Percentiles rank a stretch among this genome's conserved stretches.
phyloP scores from a whole-genome alignment of 352 stramenopile species.

The Pythium apleroticum region DNA sequence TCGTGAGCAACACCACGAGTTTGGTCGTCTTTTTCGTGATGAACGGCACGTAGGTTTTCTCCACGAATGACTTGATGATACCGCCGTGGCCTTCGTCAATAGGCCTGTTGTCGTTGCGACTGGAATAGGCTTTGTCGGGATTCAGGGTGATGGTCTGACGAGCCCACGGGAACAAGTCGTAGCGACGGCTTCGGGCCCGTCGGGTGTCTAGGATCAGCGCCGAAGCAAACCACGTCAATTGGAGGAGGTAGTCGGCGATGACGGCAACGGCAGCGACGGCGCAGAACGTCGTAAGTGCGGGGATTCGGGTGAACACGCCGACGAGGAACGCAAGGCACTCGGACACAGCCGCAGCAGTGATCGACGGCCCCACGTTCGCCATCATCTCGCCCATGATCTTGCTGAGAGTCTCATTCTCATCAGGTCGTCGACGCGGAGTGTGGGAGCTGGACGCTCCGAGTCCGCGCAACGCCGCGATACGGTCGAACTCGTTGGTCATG shows the following conservation, averaged over 20 bases:
- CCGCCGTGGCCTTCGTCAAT: slow-evolving; percentile 21
- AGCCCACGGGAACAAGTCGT: slow-evolving; percentile 70
- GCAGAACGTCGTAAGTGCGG: slow-evolving; percentile 86
- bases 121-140: slow-evolving; percentile 31
- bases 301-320: slow-evolving; percentile 83
- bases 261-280: slow-evolving; percentile 83
- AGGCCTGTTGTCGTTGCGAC: slow-evolving; percentile 10
- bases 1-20: slow-evolving; percentile 48
- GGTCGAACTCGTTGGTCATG: slow-evolving; percentile 86
- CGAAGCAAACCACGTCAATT: slow-evolving; percentile 88
- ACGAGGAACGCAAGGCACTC: slow-evolving; percentile 85
- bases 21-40: slow-evolving; percentile 62
- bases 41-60: slow-evolving; percentile 65
- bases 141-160: slow-evolving; percentile 51
- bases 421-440: slow-evolving; percentile 29
- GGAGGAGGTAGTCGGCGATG: slow-evolving; percentile 72
- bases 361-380: slow-evolving; percentile 82
- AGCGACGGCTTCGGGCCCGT: slow-evolving; percentile 62
- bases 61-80: slow-evolving; percentile 62
- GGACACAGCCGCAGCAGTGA: slow-evolving; percentile 79
- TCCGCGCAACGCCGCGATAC: slow-evolving; percentile 48
- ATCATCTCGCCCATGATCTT: slow-evolving; percentile 78
- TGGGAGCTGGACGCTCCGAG: slow-evolving; percentile 27
- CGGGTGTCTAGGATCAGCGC: slow-evolving; percentile 76
- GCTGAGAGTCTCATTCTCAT: slow-evolving; percentile 47